phyloP scores from a whole-genome alignment of 139 green algal genomes.

The Picochlorum sp. region DNA sequence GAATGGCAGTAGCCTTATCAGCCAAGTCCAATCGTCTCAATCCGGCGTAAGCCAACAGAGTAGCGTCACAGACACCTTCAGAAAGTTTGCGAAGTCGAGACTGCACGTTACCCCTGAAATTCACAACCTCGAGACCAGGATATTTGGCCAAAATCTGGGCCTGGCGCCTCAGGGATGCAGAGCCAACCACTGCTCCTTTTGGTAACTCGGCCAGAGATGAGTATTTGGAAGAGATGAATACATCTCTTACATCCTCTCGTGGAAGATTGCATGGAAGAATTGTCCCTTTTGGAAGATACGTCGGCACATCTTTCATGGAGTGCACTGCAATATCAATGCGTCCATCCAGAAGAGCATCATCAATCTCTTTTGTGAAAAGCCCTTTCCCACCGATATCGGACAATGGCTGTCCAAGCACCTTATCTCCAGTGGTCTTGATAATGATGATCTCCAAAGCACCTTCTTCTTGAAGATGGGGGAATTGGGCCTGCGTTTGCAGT shows the following conservation, averaged over 20 bases:
- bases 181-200: conserved; percentile 77
- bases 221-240: conserved; percentile 87
- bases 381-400: conserved; percentile 99
- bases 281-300: conserved; percentile 89
- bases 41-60: conserved; percentile 88
- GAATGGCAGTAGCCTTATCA: conserved; percentile 82
- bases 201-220: conserved; percentile 75
- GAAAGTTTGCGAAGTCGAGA: conserved; percentile 90
- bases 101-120: conserved; percentile 99
- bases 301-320: conserved; percentile 99
- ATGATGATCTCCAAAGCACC: conserved; percentile 95
- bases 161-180: conserved; percentile 81
- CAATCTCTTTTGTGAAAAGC: conserved; percentile 99
- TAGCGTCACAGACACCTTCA: conserved; percentile 81
- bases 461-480: conserved; percentile 83
- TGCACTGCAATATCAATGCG: conserved; percentile 98
- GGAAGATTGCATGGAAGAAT: conserved; percentile 96
- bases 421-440: conserved; percentile 99
- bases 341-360: conserved; percentile 89
- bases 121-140: conserved; percentile 88
- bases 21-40: conserved; percentile 92
- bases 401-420: conserved; percentile 93
- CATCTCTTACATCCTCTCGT: conserved; percentile 94
- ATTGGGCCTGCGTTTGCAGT: conserved; percentile 32
- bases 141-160: conserved; percentile 92